A percentile compares a stretch with the other conserved stretches of the same genome.
Conservation (phyloP, 768 basidiomycete species). For the Xerocomellus chrysenteron region DNA sequence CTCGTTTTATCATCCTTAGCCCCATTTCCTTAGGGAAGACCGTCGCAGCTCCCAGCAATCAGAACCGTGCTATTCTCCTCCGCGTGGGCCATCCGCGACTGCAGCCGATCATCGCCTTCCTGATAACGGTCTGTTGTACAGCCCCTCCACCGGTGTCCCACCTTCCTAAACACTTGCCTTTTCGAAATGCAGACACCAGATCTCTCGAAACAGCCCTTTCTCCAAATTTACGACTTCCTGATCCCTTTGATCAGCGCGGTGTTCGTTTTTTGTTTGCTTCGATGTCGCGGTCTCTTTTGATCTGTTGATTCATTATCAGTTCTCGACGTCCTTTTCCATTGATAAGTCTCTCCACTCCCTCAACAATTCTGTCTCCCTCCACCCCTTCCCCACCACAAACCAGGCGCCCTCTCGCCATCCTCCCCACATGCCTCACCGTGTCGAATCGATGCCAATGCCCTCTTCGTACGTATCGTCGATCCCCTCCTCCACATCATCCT, state of each 20-base stretch:
- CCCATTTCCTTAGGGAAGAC: conserved; percentile 29
- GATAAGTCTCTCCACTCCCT: conserved; percentile 37
- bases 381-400: conserved; percentile 13
- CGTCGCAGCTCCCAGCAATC: conserved; percentile 24
- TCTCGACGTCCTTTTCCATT: conserved; percentile 33
- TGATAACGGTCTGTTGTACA: conserved; percentile 31
- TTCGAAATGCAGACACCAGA: conserved; percentile 32
- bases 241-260: conserved; percentile 35
- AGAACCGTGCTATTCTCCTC: conserved; percentile 20
- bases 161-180: conserved; percentile 30
- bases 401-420: conserved; percentile 14
- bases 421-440: conserved; percentile 51
- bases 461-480: conserved; percentile 33
- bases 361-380: conserved; percentile 21
- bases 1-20: conserved; percentile 16
- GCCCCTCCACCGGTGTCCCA: conserved; percentile 22
- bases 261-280: conserved; percentile 36
- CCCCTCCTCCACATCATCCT: conserved; percentile 30
- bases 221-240: conserved; percentile 34
- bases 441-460: conserved; percentile 38
- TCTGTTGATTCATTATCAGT: conserved; percentile 41
- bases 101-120: conserved; percentile 34
- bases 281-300: conserved; percentile 37
- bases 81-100: conserved; percentile 23
- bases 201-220: conserved; percentile 34